These are phyloP conservation scores for Exophiala alcalophila DNA, from an alignment of 2,329 filamentous ascomycete species.

Conservation along the genomic window DNA sequence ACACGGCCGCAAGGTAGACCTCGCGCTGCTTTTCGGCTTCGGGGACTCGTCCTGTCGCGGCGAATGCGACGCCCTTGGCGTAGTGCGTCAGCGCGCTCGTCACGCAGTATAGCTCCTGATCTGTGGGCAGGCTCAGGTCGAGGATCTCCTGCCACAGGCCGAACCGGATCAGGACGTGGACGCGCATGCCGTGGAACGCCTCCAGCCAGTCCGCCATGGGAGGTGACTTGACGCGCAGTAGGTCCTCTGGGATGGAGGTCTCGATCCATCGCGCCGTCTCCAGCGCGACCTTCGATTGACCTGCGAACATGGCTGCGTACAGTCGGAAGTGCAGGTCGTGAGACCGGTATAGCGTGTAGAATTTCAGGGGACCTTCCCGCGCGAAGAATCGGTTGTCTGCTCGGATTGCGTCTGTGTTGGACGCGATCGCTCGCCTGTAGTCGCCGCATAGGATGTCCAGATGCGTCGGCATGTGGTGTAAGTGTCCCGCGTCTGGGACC, in stretches of 20 bases:
- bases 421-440: conserved; percentile 63
- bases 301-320: conserved; percentile 76
- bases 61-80: conserved; percentile 64
- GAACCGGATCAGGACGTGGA: conserved; percentile 71
- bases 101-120: conserved; percentile 62
- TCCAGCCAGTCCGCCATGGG: conserved; percentile 80
- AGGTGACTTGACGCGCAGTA: conserved; percentile 63
- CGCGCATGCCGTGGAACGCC: conserved; percentile 63
- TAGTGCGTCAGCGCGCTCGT: conserved; percentile 69
- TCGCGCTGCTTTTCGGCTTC: conserved; percentile 54
- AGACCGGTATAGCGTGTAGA: conserved; percentile 72
- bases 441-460: conserved; percentile 71
- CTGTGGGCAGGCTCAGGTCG: conserved; percentile 54
- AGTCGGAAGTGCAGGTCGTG: conserved; percentile 74
- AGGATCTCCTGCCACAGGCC: conserved; percentile 68
- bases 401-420: conserved; percentile 63
- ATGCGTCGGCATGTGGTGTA: conserved; percentile 75
- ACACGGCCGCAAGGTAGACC: conserved; percentile 52
- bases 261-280: conserved; percentile 61
- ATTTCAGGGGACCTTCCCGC: conserved; percentile 61
- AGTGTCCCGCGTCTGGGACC: conserved; percentile 67
- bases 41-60: conserved; percentile 54
- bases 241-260: conserved; percentile 57
- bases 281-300: conserved; percentile 60
- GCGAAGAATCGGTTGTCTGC: conserved; percentile 67